Conservation (phyloP, 75 land plant genomes). For the Selaginella moellendorffii region DNA sequence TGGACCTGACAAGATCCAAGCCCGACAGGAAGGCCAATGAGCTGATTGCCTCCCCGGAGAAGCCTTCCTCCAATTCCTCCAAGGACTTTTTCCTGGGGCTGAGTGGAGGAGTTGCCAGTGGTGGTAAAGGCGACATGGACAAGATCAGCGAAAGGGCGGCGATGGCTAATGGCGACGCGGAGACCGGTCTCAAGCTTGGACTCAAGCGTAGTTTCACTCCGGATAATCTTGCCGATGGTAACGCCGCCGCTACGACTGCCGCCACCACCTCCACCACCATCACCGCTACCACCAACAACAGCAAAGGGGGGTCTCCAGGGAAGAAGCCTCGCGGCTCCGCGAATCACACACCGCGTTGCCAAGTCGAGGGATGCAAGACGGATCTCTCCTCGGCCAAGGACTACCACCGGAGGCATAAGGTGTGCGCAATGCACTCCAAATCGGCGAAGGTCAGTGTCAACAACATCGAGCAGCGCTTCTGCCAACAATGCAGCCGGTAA, state of each 20-base stretch:
- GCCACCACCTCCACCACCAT: too few relatives aligned
- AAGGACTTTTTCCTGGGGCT: background rate
- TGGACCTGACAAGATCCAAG: background rate
- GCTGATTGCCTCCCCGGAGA: background rate
- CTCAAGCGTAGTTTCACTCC: background rate
- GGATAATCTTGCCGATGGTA: background rate
- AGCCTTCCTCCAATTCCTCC: background rate
- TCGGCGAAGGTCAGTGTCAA: background rate
- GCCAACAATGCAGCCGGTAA: slow-evolving; percentile 8
- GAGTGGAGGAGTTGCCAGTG: background rate
- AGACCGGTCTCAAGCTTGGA: background rate
- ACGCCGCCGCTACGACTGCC: background rate
- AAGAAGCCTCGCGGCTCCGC: background rate
- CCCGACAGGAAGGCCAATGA: background rate
- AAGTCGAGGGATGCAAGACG: slow-evolving; percentile 3
- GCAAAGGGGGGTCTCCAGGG: background rate
- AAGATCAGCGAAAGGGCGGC: background rate
- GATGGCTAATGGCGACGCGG: background rate
- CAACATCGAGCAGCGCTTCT: slow-evolving; percentile 7
- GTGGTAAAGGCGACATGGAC: background rate
- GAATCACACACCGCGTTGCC: slow-evolving; percentile 3
- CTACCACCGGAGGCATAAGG: slow-evolving; percentile 8
- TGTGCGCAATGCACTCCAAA: slow-evolving; percentile 8
- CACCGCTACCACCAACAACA: too few relatives aligned
- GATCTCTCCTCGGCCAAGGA: slow-evolving; percentile 10